Evolutionary conservation across 2,329 filamentous ascomycete genomes (phyloP).

Genomic region (Elsinoe arachidis): DNA sequence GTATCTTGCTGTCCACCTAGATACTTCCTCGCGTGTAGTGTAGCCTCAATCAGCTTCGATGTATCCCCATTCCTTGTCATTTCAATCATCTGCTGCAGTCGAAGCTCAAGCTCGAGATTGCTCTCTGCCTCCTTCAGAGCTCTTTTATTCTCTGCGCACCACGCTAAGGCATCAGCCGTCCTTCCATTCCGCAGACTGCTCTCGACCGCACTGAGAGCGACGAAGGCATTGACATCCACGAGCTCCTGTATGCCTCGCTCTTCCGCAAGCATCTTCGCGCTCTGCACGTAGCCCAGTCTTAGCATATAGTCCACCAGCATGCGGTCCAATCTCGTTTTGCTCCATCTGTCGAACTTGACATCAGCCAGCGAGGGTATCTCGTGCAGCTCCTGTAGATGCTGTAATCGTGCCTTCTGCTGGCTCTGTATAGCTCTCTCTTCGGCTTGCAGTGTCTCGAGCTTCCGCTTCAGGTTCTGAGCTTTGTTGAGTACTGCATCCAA

Average conservation of each 20-base stretch:
- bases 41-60: conserved; percentile 63
- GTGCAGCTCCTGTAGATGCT: conserved; percentile 74
- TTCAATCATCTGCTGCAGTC: conserved; percentile 92
- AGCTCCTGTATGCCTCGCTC: conserved; percentile 71
- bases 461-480: conserved; percentile 81
- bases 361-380: conserved; percentile 73
- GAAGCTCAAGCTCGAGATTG: conserved; percentile 84
- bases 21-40: conserved; percentile 72
- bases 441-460: conserved; percentile 65
- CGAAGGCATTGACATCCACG: conserved; percentile 83
- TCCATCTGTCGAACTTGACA: conserved; percentile 90
- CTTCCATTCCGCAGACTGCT: conserved; percentile 59
- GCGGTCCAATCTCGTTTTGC: conserved; percentile 68
- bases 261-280: conserved; percentile 63
- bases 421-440: conserved; percentile 72
- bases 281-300: conserved; percentile 70
- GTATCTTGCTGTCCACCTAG: conserved; percentile 61
- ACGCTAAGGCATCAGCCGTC: conserved; percentile 70
- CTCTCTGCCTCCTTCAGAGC: conserved; percentile 57
- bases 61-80: conserved; percentile 61
- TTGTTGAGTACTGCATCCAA: conserved; percentile 78
- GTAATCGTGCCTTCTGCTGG: conserved; percentile 66
- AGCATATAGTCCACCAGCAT: conserved; percentile 89
- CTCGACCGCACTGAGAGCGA: conserved; percentile 69
- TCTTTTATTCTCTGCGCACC: conserved; percentile 92